Base-by-base conservation (phyloP, 192 early-diverging fungal genomes). In the Backusella liffmaniae region DNA sequence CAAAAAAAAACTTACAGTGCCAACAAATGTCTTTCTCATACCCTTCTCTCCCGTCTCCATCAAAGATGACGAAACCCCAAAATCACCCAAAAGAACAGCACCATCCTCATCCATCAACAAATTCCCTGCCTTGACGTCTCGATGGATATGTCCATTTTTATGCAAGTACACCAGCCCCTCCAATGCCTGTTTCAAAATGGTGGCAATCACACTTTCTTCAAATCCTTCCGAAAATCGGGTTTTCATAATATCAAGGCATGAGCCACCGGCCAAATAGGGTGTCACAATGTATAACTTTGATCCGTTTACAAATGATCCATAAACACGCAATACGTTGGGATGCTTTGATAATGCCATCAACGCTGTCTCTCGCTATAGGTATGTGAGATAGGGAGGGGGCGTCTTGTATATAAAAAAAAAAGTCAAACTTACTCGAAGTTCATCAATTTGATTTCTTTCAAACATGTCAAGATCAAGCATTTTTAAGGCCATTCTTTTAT, bases 401-500 rank as follows among this genome's bases (percentile, higher is more conserved):
- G 26, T 7, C 30, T 56, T 51, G 29, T n/a, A n/a, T n/a, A n/a
- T n/a, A 15, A 10, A 18, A n/a, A 46, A 8, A 5, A 16, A 42
- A 16, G 26, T 26, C 26, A 0, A 26, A 83, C 82, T 76, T 84
- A 93, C 91, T 76, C 95, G 81, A 56, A 96, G 86, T 82, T 96
- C 95, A 77, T 96, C 95, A 75, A 96, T 96, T 81, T 96, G 95
- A 79, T 94, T 93, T 23, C 95, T 82, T 73, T 95, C 94, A 91
- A 96, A 96, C 86, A 90, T 90, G 78, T 96, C 95, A 74, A 96
- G 82, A 79, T 96, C 94, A 79, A 96, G 94, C 74, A 95, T 90
- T 74, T 96, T 96, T 70, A 95, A 86, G 10, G 92, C 92, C 32
- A 95, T 89, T 26, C 85, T 76, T 77, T 87, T 91, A 65, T 88